These are phyloP conservation scores for Lenwebbia sp. DNA, from an alignment of 345 rosid genomes.

Conservation along the genomic window DNA sequence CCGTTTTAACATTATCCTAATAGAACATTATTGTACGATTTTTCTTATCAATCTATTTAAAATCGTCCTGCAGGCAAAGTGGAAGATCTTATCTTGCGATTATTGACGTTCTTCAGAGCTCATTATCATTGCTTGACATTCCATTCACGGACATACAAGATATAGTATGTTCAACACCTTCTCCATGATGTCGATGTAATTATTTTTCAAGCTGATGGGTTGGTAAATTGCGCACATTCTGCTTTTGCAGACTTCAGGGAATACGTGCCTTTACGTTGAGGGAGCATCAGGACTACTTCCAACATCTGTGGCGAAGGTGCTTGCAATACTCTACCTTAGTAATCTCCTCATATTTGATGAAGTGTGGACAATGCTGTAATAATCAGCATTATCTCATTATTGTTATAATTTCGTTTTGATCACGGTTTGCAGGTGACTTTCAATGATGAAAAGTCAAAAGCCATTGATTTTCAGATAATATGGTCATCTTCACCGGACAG, in stretches of 20 bases:
- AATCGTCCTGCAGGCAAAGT: slow-evolving; percentile 51
- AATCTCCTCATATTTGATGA: background rate
- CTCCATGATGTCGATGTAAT: background rate
- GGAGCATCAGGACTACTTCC: slow-evolving; percentile 85
- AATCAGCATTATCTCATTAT: background rate
- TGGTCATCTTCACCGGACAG: slow-evolving; percentile 85
- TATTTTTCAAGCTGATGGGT: background rate
- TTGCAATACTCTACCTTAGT: background rate
- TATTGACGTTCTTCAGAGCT: slow-evolving; percentile 46
- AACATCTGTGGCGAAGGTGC: slow-evolving; percentile 83
- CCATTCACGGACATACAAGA: slow-evolving; percentile 83
- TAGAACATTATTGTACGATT: background rate
- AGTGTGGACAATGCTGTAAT: background rate
- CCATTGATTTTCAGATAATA: slow-evolving; percentile 48
- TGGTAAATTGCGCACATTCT: background rate
- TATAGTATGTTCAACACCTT: slow-evolving; percentile 35
- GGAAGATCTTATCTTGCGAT: slow-evolving; percentile 82
- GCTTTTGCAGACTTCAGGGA: slow-evolving; percentile 49
- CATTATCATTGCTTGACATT: slow-evolving; percentile 65
- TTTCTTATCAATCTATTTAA: background rate
- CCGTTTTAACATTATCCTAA: background rate
- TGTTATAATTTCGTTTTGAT: background rate
- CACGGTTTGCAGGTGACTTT: slow-evolving; percentile 48
- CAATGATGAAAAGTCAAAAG: slow-evolving; percentile 32
- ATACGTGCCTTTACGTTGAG: slow-evolving; percentile 54